Evolutionary conservation across 805 yeast genomes (phyloP).

Genomic region (Kluyveromyces siamensis): DNA sequence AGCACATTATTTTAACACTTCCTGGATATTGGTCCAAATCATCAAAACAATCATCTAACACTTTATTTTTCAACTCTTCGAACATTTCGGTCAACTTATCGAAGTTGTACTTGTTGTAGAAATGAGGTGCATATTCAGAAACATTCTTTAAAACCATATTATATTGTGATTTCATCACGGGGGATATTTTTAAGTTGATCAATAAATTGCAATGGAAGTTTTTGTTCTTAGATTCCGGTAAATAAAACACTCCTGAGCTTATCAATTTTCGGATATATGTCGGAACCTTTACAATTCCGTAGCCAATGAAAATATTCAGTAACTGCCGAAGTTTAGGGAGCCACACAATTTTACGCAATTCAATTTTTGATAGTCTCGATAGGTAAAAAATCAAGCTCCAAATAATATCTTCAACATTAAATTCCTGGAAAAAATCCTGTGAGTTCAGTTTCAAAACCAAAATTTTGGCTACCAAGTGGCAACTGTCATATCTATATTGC

Average conservation of each 20-base stretch:
- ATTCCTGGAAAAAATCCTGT: conserved; percentile 21
- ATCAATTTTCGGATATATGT: conserved; percentile 72
- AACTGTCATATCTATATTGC: conserved; percentile 21
- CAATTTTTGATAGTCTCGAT: conserved; percentile 28
- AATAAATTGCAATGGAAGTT: conserved; percentile 47
- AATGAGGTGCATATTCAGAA: conserved; percentile 31
- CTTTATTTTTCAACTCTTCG: conserved; percentile 21
- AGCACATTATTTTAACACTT: conserved; percentile 37
- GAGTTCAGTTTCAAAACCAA: conserved; percentile 22
- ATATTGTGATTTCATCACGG: conserved; percentile 42
- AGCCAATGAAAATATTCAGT: conserved; percentile 33
- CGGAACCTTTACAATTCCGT: conserved; percentile 36
- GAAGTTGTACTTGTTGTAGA: conserved; percentile 27
- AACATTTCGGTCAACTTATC: conserved; percentile 26
- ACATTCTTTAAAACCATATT: conserved; percentile 46
- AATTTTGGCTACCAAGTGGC: conserved; percentile 23
- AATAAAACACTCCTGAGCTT: conserved; percentile 75
- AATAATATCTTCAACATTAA: conserved; percentile 29
- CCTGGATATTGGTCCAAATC: conserved; percentile 25
- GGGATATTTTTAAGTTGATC: conserved; percentile 48
- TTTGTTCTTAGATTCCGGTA: conserved; percentile 42
- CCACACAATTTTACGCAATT: conserved; percentile 12
- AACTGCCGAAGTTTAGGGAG: conserved; percentile 34
- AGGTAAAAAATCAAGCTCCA: conserved; percentile 30
- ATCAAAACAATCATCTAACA: conserved; percentile 14